Percentiles rank a stretch among this genome's conserved stretches.
Conservation (phyloP, 345 rosid genomes). For the Acer yangbiense region DNA sequence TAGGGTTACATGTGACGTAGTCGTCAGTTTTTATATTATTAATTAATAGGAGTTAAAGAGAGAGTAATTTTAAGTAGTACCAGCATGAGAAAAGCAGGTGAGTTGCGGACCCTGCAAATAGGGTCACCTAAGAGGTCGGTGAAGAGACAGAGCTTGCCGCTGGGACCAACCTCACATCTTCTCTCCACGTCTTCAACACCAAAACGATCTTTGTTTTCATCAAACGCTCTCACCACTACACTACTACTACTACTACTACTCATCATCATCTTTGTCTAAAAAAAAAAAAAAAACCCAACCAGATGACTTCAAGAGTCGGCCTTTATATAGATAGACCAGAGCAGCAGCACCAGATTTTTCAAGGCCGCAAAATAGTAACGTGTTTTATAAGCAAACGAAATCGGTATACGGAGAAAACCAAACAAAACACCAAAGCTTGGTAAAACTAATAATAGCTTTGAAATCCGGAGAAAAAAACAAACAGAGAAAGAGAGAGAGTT, state of each 20-base stretch:
- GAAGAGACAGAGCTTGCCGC: slow-evolving; percentile 73
- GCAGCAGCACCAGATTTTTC: slow-evolving; percentile 27
- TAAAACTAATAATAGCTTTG: not conserved
- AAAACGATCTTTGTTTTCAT: slow-evolving; percentile 51
- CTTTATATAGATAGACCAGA: too few relatives aligned
- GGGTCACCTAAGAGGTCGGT: slow-evolving; percentile 99
- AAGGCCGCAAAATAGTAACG: slow-evolving; percentile 25
- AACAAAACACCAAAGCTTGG: not conserved
- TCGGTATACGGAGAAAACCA: not conserved
- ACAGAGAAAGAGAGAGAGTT: not conserved
- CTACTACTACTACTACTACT: slow-evolving; percentile 16
- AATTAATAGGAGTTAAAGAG: too few relatives aligned
- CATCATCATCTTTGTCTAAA: not conserved
- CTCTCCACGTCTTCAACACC: slow-evolving; percentile 79
- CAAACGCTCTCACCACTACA: slow-evolving; percentile 68
- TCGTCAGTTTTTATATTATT: too few relatives aligned
- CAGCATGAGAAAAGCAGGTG: slow-evolving; percentile 97
- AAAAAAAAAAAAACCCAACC: not conserved
- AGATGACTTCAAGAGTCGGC: too few relatives aligned
- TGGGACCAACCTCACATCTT: slow-evolving; percentile 88
- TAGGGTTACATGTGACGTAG: not conserved
- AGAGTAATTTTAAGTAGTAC: slow-evolving; percentile 18
- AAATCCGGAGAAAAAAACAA: slow-evolving; percentile 4
- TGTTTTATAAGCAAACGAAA: slow-evolving; percentile 26
- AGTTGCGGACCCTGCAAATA: slow-evolving; percentile 95